Conservation (phyloP, 1,284 basidiomycete species). For the Leccinum pachyderme region DNA sequence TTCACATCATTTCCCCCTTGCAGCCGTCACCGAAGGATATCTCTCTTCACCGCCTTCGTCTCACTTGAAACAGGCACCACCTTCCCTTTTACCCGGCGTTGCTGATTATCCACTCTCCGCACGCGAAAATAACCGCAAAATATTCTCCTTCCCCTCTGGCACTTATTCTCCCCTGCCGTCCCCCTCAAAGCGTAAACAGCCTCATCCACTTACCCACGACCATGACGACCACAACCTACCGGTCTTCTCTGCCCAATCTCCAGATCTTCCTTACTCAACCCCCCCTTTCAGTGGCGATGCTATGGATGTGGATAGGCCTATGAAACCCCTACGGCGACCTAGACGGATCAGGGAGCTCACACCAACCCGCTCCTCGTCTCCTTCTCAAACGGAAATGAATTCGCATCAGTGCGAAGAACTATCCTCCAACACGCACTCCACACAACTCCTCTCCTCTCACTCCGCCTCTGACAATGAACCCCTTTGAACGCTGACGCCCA, state of each 20-base stretch:
- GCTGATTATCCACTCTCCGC: conserved; percentile 24
- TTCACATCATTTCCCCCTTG: conserved; percentile 29
- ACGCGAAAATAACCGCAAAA: conserved; percentile 33
- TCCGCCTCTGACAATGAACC: conserved; percentile 28
- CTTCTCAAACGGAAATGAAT: conserved; percentile 36
- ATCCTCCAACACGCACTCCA: conserved; percentile 19
- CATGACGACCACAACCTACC: conserved; percentile 16
- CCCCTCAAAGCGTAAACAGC: conserved; percentile 35
- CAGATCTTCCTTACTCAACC: conserved; percentile 23
- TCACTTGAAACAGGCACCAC: conserved; percentile 32
- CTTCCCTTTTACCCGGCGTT: conserved; percentile 18
- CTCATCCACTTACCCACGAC: conserved; percentile 26
- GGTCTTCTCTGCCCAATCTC: conserved; percentile 20
- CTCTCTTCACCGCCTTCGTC: conserved; percentile 29
- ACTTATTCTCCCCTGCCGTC: conserved; percentile 32
- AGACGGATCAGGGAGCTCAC: conserved; percentile 30
- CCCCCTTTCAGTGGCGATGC: conserved; percentile 28
- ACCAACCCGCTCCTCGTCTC: conserved; percentile 24
- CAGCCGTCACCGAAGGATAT: conserved; percentile 35
- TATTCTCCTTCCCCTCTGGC: conserved; percentile 28
- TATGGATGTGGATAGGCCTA: conserved; percentile 35
- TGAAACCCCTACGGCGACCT: conserved; percentile 38
- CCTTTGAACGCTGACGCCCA: conserved; percentile 19
- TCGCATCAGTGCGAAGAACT: conserved; percentile 25
- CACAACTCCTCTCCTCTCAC: conserved; percentile 17